These are phyloP conservation scores for Dictyostelium firmibasis DNA, from an alignment of 78 protist species.

Conservation along the genomic window DNA sequence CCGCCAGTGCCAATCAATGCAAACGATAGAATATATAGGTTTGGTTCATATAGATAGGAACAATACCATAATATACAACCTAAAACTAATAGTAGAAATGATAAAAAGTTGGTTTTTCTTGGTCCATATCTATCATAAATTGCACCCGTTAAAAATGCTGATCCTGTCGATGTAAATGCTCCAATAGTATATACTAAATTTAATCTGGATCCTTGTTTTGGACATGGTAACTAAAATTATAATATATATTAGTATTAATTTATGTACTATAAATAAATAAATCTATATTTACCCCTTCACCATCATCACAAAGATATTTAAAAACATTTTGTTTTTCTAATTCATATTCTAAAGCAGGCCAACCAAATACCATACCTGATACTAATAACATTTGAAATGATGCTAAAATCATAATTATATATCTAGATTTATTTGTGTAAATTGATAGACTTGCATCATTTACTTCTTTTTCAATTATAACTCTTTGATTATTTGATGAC, in stretches of 20 bases:
- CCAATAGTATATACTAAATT: slow-evolving; percentile 73
- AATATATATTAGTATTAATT: too few relatives aligned
- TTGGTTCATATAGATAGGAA: background rate
- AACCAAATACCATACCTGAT: slow-evolving; percentile 76
- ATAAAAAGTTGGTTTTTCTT: slow-evolving; percentile 1
- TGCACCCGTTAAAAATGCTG: slow-evolving; percentile 57
- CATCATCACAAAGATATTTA: slow-evolving; percentile 22
- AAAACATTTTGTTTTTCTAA: slow-evolving; percentile 33
- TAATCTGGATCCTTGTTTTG: slow-evolving; percentile 25
- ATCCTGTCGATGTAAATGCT: slow-evolving; percentile 73
- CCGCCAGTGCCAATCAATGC: slow-evolving; percentile 75
- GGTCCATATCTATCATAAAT: slow-evolving; percentile 68
- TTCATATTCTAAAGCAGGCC: slow-evolving; percentile 48
- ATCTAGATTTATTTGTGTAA: background rate
- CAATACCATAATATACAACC: slow-evolving; percentile 55
- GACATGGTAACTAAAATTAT: slow-evolving; percentile 30
- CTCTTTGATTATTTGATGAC: background rate
- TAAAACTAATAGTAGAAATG: slow-evolving; percentile 11
- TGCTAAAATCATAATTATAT: slow-evolving; percentile 11
- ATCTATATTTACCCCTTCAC: background rate
- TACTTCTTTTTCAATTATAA: background rate
- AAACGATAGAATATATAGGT: slow-evolving; percentile 59
- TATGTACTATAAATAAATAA: too few relatives aligned
- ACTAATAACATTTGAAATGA: slow-evolving; percentile 34
- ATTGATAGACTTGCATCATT: background rate